phyloP scores from a whole-genome alignment of 495 filamentous ascomycete species.

The Hyaloscypha hepaticicola region DNA sequence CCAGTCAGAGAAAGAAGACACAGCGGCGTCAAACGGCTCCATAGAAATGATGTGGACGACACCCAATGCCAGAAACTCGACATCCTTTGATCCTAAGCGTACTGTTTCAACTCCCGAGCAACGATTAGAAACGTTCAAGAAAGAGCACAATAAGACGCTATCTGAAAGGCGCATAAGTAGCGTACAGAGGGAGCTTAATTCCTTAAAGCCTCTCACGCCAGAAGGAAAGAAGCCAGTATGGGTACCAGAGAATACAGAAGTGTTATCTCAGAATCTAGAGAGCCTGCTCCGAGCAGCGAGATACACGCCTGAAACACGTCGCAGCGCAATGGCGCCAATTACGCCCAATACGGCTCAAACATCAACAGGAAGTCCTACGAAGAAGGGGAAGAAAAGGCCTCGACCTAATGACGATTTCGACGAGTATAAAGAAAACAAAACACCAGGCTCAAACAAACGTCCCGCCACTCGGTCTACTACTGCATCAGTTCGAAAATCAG shows the following conservation, averaged over 20 bases:
- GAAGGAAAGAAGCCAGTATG: not conserved
- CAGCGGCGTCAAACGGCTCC: not conserved
- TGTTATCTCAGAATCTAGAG: not conserved
- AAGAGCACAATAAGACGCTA: not conserved
- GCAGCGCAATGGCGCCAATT: not conserved
- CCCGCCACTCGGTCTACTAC: not conserved
- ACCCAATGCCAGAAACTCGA: conserved; percentile 9
- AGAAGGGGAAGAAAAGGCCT: not conserved
- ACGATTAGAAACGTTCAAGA: too few species aligned
- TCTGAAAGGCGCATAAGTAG: not conserved
- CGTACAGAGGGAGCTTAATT: not conserved
- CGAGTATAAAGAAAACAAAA: not conserved
- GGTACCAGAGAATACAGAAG: not conserved
- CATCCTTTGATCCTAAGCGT: not conserved
- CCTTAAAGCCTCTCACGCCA: not conserved
- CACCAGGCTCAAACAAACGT: not conserved
- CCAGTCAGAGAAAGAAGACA: not conserved
- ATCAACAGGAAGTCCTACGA: not conserved
- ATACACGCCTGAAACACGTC: not conserved
- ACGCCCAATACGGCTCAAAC: not conserved
- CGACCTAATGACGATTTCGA: too few species aligned
- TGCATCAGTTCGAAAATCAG: not conserved
- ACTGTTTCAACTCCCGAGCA: too few species aligned
- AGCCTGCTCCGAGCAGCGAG: not conserved
- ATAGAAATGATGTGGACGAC: not conserved